A percentile compares a stretch with the other conserved stretches of the same genome.
phyloP scores from a whole-genome alignment of 169 alveolate genomes.

The Plasmodium falciparum region DNA sequence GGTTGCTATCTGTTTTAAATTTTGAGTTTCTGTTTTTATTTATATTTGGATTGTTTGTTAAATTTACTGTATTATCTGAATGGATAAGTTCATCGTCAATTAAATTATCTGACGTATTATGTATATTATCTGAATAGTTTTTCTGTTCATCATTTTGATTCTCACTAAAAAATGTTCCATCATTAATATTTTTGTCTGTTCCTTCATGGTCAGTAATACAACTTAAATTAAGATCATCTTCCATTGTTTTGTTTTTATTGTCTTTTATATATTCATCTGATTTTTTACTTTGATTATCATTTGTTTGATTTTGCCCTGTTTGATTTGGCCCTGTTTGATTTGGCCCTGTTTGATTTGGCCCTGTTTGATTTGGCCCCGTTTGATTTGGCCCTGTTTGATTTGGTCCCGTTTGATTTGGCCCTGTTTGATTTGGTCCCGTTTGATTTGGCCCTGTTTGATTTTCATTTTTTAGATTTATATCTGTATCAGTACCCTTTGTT shows the following conservation, averaged over 20 bases:
- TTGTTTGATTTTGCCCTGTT: background rate
- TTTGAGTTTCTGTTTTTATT: slow-evolving; percentile 38
- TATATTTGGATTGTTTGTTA: slow-evolving; percentile 34
- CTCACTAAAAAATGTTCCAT: background rate
- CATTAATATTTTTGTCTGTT: background rate
- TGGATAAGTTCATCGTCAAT: slow-evolving; percentile 1
- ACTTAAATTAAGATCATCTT: background rate
- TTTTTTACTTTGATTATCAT: background rate
- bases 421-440: too few relatives aligned
- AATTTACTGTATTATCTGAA: background rate
- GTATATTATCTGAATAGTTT: too few relatives aligned
- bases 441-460: background rate
- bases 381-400: background rate
- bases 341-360: too few relatives aligned
- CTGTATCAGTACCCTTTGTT: background rate
- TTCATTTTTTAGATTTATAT: background rate
- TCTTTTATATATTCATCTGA: background rate
- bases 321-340: background rate
- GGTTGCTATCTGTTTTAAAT: slow-evolving; percentile 1
- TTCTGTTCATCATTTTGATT: too few relatives aligned
- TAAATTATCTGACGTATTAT: too few relatives aligned
- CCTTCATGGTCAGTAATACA: background rate
- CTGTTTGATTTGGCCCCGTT: too few relatives aligned
- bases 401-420: background rate
- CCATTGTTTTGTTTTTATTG: background rate